Percentiles rank a stretch among this genome's conserved stretches.
Conservation (phyloP, 345 rosid genomes). For the Passiflora organensis region DNA sequence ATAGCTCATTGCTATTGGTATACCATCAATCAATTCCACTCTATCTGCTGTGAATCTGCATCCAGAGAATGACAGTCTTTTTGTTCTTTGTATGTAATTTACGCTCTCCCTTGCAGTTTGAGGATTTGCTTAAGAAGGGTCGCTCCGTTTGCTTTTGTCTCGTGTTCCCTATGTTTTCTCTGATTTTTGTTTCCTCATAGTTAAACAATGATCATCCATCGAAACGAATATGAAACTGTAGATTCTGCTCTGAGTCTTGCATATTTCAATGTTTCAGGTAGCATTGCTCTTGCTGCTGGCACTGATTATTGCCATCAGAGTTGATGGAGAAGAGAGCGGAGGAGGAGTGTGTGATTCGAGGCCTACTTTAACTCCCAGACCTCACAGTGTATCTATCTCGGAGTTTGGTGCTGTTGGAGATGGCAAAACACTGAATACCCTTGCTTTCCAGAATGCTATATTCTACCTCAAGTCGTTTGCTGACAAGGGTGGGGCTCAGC, state of each 20-base stretch:
- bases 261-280: slow-evolving; percentile 10
- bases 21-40: too few relatives aligned
- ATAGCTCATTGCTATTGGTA: background rate
- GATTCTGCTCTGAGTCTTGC: background rate
- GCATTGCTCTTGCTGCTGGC: slow-evolving; percentile 25
- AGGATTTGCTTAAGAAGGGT: background rate
- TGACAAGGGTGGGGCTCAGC: slow-evolving; percentile 98
- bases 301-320: slow-evolving; percentile 27
- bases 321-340: slow-evolving; percentile 32
- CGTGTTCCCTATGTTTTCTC: background rate
- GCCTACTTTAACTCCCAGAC: slow-evolving; percentile 59
- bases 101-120: background rate
- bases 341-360: slow-evolving; percentile 41
- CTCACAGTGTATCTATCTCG: slow-evolving; percentile 76
- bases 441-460: slow-evolving; percentile 89
- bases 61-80: too few relatives aligned
- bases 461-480: slow-evolving; percentile 93
- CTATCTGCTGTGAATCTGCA: background rate
- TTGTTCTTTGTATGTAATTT: background rate
- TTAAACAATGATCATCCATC: background rate
- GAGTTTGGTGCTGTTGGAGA: slow-evolving; percentile 97
- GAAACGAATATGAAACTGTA: background rate
- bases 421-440: slow-evolving; percentile 67
- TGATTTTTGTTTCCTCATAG: background rate
- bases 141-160: background rate